Evolutionary conservation across 306 rosid genomes (phyloP).

Genomic region (Myrica gale): DNA sequence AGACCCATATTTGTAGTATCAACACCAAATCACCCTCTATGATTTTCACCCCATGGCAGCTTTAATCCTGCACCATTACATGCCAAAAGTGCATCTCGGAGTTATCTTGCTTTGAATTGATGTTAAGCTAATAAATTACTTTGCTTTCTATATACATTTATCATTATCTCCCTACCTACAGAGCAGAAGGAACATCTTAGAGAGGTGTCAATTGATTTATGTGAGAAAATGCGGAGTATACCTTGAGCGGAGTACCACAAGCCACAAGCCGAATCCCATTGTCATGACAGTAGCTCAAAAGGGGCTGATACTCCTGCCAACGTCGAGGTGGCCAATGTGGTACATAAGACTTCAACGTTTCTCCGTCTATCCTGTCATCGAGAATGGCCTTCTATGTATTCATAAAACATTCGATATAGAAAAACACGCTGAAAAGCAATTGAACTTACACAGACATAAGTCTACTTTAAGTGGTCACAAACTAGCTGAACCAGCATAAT

Average conservation of each 20-base stretch:
- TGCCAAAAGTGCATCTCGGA: too few relatives aligned
- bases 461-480: background rate
- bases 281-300: conserved; percentile 72
- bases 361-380: conserved; percentile 81
- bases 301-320: conserved; percentile 96
- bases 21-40: background rate
- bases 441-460: background rate
- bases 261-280: conserved; percentile 73
- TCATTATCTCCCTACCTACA: background rate
- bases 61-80: too few relatives aligned
- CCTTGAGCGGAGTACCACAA: conserved; percentile 80
- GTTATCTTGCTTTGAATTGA: background rate
- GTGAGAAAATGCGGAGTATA: conserved; percentile 29
- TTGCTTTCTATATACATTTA: conserved; percentile 11
- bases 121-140: conserved; percentile 2
- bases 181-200: conserved; percentile 5
- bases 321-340: conserved; percentile 75
- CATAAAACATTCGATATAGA: background rate
- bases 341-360: conserved; percentile 57
- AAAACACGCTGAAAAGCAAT: background rate
- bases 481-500: background rate
- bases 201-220: background rate
- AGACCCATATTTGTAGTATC: background rate
- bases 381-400: conserved; percentile 12
- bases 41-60: too few relatives aligned